phyloP scores from a whole-genome alignment of 257 asterid species.

The Solanum chmielewskii region DNA sequence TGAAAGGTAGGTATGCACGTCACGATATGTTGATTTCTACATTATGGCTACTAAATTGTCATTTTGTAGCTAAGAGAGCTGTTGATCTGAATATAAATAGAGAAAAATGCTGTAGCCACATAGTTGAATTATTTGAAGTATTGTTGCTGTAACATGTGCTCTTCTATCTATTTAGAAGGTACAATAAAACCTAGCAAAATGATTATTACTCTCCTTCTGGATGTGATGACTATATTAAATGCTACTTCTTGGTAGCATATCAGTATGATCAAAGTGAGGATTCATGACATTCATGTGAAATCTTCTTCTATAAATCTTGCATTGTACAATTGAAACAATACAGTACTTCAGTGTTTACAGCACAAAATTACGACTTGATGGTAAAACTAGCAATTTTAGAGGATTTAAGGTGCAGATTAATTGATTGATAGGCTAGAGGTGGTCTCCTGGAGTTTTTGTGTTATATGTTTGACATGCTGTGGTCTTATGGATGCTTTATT shows the following conservation, averaged over 20 bases:
- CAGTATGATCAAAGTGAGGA: background rate
- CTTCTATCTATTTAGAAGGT: background rate
- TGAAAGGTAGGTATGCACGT: background rate
- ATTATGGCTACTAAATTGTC: background rate
- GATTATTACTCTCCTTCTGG: background rate
- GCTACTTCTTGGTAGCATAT: background rate
- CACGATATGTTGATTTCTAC: background rate
- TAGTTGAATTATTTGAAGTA: background rate
- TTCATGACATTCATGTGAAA: background rate
- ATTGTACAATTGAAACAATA: background rate
- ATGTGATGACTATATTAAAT: background rate
- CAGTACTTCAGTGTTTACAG: background rate
- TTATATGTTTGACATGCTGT: background rate
- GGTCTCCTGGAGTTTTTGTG: background rate
- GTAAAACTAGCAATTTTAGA: background rate
- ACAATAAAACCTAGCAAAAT: background rate
- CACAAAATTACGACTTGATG: background rate
- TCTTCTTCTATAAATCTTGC: background rate
- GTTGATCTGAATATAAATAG: background rate
- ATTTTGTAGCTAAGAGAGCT: background rate
- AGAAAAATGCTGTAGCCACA: background rate
- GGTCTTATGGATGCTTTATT: background rate
- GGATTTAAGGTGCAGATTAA: background rate
- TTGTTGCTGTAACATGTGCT: background rate
- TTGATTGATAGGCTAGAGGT: background rate